Base-by-base conservation (phyloP, 305 asterid genomes). In the Fraxinus angustifolia region DNA sequence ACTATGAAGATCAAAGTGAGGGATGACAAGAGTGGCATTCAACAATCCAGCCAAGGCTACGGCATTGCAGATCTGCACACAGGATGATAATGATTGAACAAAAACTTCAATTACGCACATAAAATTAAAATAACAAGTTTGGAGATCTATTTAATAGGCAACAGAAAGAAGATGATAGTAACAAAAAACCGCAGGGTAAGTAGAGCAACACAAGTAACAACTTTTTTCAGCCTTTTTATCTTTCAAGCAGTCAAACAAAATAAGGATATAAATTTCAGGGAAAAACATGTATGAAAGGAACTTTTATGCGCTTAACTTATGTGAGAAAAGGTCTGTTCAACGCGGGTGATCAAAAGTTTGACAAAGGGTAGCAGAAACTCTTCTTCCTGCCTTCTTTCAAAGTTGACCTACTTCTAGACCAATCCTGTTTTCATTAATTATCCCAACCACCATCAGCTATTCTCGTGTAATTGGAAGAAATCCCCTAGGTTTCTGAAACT, bases 41-140 rank as follows among this genome's bases (percentile, higher is more conserved):
- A 94, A 84, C 75, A 91, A 87, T 76, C 90, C 96, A 83, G 98
- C 96, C 83, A 94, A 86, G 70, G 97, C 97, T 76, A 93, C 98
- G 76, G 97, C 97, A 84, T 90, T 94, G 89, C 98, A 94, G 38
- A 93, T 94, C 97, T 93, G 88, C 84, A 87, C 73, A 73, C 53
- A 76, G 31, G 72, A 65, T 56, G 31, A 65, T 56, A 72, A 8
- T 11, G 67, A 78, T 75, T 23, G 28, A 68, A 40, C 74, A 21
- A 56, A 45, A 75, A 45, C 16, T 23, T 71, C 42, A 1, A 31
- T 76, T 70, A 34, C 28, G 14, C 76, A 71, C 21, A 71, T 71
- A 71, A 8, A 71, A 8, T 71, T 7, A 33, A 71, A 67, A 67
- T 67, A 67, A 67, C 19, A 30, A 67, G 36, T 67, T 67, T 71